phyloP scores from a whole-genome alignment of 768 basidiomycete genomes.

The Mycena crocata region DNA sequence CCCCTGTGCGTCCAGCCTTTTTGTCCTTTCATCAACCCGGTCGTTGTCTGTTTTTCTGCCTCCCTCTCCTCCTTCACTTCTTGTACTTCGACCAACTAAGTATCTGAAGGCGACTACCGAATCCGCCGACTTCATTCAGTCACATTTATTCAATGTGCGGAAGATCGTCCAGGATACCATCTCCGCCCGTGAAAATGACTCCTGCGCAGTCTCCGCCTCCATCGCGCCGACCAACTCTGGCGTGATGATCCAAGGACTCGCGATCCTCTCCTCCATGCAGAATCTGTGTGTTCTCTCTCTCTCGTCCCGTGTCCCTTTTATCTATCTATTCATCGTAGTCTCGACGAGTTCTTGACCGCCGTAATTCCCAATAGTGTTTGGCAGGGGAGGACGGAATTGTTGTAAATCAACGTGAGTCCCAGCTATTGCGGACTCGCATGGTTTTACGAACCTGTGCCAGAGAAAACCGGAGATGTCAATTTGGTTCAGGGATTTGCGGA shows the following conservation, averaged over 20 bases:
- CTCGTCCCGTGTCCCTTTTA: neutral
- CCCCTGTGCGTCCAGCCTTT: too few species aligned
- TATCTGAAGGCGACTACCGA: neutral
- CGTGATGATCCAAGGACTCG: constrained; percentile 3
- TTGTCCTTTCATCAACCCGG: too few species aligned
- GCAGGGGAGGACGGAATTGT: neutral
- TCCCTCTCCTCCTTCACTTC: too few species aligned
- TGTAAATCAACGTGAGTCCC: neutral
- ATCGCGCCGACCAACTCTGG: neutral
- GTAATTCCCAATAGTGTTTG: neutral
- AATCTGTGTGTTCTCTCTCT: neutral
- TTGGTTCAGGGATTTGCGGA: neutral
- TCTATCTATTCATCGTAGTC: neutral
- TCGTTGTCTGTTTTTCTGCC: too few species aligned
- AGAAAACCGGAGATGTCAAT: neutral
- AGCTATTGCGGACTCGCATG: neutral
- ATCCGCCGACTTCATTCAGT: neutral
- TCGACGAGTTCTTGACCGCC: neutral
- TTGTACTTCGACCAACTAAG: too few species aligned
- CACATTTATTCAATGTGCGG: neutral
- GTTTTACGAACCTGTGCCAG: too few species aligned
- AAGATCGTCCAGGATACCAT: neutral
- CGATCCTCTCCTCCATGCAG: neutral
- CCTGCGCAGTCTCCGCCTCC: neutral
- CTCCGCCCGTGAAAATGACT: neutral